Evolutionary conservation across 208 protist species (phyloP).

Genomic region (Crithidia mellificae): DNA sequence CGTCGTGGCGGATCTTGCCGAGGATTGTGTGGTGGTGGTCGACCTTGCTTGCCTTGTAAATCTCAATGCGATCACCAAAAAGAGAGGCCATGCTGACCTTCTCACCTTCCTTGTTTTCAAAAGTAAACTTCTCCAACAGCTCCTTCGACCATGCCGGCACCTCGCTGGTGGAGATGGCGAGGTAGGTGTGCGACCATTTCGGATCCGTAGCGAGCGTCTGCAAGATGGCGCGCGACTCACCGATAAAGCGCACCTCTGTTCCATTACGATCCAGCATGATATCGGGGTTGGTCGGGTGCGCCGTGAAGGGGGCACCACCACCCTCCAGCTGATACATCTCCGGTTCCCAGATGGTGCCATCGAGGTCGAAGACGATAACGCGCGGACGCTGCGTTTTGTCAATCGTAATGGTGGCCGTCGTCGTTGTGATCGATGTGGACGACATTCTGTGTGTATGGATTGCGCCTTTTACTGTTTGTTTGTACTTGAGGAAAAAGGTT

Average conservation of each 20-base stretch:
- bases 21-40: constrained; percentile 60
- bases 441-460: not conserved
- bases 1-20: constrained; percentile 32
- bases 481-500: too few species aligned
- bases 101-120: constrained; percentile 33
- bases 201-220: constrained; percentile 49
- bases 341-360: constrained; percentile 86
- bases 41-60: constrained; percentile 73
- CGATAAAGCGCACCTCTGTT: constrained; percentile 69
- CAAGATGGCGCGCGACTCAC: constrained; percentile 72
- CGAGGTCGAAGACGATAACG: constrained; percentile 90
- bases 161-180: constrained; percentile 87
- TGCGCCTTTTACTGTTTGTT: too few species aligned
- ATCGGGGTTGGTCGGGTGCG: constrained; percentile 36
- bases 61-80: constrained; percentile 69
- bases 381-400: constrained; percentile 30
- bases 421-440: not conserved
- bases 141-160: constrained; percentile 77
- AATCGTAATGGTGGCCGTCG: not conserved
- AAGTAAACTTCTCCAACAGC: constrained; percentile 64
- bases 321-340: constrained; percentile 90
- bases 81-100: constrained; percentile 59
- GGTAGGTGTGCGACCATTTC: constrained; percentile 49
- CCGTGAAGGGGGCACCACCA: constrained; percentile 77
- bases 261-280: constrained; percentile 57